phyloP scores from a whole-genome alignment of 768 basidiomycete species.

The Coprinopsis sp. region DNA sequence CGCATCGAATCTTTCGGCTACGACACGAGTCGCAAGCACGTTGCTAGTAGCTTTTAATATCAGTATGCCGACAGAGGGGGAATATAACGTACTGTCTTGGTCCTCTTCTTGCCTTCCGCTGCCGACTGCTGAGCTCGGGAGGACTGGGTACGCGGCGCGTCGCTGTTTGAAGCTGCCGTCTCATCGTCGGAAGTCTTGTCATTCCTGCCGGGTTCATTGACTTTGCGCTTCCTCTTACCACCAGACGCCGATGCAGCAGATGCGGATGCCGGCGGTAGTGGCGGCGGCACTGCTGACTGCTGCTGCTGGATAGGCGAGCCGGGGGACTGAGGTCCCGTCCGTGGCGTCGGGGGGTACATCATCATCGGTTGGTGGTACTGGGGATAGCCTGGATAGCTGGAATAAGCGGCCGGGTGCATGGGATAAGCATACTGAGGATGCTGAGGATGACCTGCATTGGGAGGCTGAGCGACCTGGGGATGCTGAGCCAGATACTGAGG shows the following conservation, averaged over 20 bases:
- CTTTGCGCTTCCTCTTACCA: slow-evolving; percentile 64
- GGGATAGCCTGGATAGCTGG: slow-evolving; percentile 58
- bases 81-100: slow-evolving; percentile 63
- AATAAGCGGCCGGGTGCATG: slow-evolving; percentile 47
- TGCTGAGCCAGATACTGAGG: slow-evolving; percentile 20
- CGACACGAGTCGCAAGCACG: slow-evolving; percentile 91
- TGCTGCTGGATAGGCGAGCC: slow-evolving; percentile 11
- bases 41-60: slow-evolving; percentile 29
- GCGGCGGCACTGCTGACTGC: slow-evolving; percentile 32
- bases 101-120: slow-evolving; percentile 77
- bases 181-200: slow-evolving; percentile 63
- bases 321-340: slow-evolving; percentile 26
- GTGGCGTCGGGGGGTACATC: slow-evolving; percentile 52
- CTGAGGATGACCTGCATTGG: slow-evolving; percentile 30
- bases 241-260: slow-evolving; percentile 29
- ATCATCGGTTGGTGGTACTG: slow-evolving; percentile 68
- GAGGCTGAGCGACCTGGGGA: slow-evolving; percentile 6
- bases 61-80: slow-evolving; percentile 3
- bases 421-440: slow-evolving; percentile 52
- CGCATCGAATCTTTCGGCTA: slow-evolving; percentile 91
- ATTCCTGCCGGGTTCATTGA: slow-evolving; percentile 28
- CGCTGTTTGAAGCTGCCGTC: slow-evolving; percentile 44
- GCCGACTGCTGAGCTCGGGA: slow-evolving; percentile 19
- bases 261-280: slow-evolving; percentile 26
- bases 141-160: slow-evolving; percentile 31